Evolutionary conservation across 2,329 filamentous ascomycete genomes (phyloP), one percentile per base, ranked within the genome.

Genomic region (Clarireedia paspali): DNA sequence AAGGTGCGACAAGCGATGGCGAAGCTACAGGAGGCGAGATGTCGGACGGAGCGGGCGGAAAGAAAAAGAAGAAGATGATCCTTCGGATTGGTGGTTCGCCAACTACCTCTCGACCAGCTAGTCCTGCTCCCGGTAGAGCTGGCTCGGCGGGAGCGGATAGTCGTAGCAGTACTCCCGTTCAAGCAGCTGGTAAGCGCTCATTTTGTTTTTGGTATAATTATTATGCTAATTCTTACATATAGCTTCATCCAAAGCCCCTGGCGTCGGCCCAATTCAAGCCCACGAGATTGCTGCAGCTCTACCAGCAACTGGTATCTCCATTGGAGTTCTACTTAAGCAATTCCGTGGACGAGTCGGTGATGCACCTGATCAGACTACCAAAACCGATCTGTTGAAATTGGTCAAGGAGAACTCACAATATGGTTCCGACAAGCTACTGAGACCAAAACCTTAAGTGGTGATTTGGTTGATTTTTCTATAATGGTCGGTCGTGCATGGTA

Each of bases 21-120:
- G 87, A 90, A 67, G 84, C 77, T 40, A 89, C 85, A 1, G 85
- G 78, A 39, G 84, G 83, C 38, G 83, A 86, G 64, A 84, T 82
- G 74, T 84, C 82, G 1, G 83, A 85, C 60, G 77, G 54, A 27
- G 49, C 48, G 6, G 42, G 74, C 52, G 79, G 77, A 68, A 82
- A 78, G 69, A 80, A 79, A 69, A 80, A 78, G 66, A 81, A 80
- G 68, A 68, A 82, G 63, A 82, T 80, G 68, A 70, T 83, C 51
- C 70, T 72, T 56, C 71, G 75, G 52, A 72, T 76, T 20, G 73
- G 72, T 50, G 72, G 70, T 15, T 64, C 64, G 5, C 82, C 83
- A 5, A 73, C 73, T 6, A 81, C 75, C 15, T 88, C 83, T 7
- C 76, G 85, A 58, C 79, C 81, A 51, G 78, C 78, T 30, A 88